A percentile compares a stretch with the other conserved stretches of the same genome.
Evolutionary conservation across 495 filamentous ascomycete genomes (phyloP).

Genomic region (Hypoxylon intermedium): DNA sequence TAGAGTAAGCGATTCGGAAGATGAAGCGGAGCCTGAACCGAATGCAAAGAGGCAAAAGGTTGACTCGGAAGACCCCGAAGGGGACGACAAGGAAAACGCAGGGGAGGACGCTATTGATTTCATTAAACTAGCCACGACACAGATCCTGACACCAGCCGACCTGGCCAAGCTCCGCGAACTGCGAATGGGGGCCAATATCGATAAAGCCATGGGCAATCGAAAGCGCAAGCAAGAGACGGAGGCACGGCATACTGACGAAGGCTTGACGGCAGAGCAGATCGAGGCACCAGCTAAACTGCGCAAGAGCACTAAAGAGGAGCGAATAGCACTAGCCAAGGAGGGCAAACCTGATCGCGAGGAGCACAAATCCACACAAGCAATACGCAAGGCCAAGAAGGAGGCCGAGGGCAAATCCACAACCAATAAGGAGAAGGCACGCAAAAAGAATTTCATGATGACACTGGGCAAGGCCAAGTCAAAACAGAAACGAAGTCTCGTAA

Average conservation of each 20-base stretch:
- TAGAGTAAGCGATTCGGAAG: constrained; percentile 85
- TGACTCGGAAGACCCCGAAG: constrained; percentile 44
- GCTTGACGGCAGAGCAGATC: constrained; percentile 85
- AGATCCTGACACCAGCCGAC: constrained; percentile 90
- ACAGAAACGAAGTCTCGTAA: constrained; percentile 87
- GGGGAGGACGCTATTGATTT: constrained; percentile 52
- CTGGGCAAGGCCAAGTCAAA: constrained; percentile 91
- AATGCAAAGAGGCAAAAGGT: constrained; percentile 67
- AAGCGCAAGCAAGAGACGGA: constrained; percentile 59
- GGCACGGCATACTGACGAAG: constrained; percentile 76
- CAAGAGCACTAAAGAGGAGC: constrained; percentile 81
- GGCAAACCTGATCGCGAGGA: constrained; percentile 75
- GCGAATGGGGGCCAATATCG: constrained; percentile 71
- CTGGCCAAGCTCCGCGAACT: constrained; percentile 91
- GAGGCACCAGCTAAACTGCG: constrained; percentile 74
- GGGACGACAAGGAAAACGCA: constrained; percentile 50
- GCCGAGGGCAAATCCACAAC: constrained; percentile 91
- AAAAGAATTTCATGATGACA: constrained; percentile 99
- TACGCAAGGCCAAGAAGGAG: constrained; percentile 82
- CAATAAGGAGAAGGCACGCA: constrained; percentile 94
- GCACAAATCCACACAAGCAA: constrained; percentile 81
- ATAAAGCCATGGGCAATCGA: constrained; percentile 62
- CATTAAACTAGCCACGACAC: constrained; percentile 79
- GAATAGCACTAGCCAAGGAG: constrained; percentile 76
- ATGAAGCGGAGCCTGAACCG: constrained; percentile 68